Percentiles rank a stretch among this genome's conserved stretches.
These are phyloP conservation scores for Sordariomycetes sp. DNA, from an alignment of 2,329 filamentous ascomycete genomes.

Conservation along the genomic window DNA sequence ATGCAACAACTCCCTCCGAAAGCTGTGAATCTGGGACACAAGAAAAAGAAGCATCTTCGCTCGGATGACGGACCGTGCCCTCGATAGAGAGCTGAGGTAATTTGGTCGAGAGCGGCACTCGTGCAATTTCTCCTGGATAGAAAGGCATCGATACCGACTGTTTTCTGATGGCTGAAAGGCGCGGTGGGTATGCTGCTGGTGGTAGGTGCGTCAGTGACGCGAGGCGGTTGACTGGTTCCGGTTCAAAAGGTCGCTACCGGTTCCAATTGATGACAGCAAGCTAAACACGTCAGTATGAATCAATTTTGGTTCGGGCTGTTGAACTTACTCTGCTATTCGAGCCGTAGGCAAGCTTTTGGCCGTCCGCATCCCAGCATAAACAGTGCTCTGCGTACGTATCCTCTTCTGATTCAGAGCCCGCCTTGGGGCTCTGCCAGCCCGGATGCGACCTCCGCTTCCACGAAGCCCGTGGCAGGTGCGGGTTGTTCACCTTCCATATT, in stretches of 20 bases:
- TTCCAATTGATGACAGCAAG: slow-evolving; percentile 43
- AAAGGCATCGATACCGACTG: no score
- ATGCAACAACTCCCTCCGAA: no score
- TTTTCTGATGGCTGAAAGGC: no score
- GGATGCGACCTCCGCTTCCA: slow-evolving; percentile 47
- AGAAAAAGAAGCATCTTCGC: no score
- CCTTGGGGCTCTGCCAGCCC: slow-evolving; percentile 50
- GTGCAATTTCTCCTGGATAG: no score
- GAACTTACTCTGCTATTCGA: slow-evolving; percentile 50
- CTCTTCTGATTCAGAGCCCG: slow-evolving; percentile 42
- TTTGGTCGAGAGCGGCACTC: no score
- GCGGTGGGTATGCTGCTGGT: no score
- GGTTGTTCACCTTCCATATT: slow-evolving; percentile 57
- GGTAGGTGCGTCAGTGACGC: no score
- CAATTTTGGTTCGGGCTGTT: not conserved
- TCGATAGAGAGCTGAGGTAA: no score
- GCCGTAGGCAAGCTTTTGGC: slow-evolving; percentile 54
- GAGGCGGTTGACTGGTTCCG: no score
- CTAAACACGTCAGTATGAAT: slow-evolving; percentile 13
- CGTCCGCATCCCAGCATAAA: slow-evolving; percentile 52
- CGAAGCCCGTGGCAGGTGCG: slow-evolving; percentile 47
- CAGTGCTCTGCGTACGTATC: slow-evolving; percentile 46
- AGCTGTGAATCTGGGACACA: no score
- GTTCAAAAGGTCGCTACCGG: slow-evolving; percentile 19
- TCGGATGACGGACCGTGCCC: no score